Percentiles rank a stretch among this genome's conserved stretches.
Conservation (phyloP, 768 basidiomycete species). For the Podaxis pistillaris region DNA sequence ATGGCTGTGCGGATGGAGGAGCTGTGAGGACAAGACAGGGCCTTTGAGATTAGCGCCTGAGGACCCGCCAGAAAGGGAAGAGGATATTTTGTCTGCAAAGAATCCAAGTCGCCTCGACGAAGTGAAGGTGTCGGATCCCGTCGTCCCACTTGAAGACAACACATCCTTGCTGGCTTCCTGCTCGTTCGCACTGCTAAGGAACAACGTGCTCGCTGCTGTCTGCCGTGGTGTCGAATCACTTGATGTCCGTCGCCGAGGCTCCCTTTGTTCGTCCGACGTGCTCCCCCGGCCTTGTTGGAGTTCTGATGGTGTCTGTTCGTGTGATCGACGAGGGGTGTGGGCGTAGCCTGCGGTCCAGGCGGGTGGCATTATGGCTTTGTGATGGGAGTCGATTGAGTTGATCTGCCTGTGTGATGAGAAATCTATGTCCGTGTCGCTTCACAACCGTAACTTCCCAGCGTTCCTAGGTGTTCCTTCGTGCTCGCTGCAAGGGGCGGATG, state of each 20-base stretch:
- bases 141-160: slow-evolving; percentile 17
- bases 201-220: slow-evolving; percentile 37
- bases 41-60: slow-evolving; percentile 25
- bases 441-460: background rate
- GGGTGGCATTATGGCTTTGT: slow-evolving; percentile 11
- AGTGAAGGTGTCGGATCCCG: slow-evolving; percentile 27
- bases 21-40: slow-evolving; percentile 31
- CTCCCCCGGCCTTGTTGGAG: slow-evolving; percentile 30
- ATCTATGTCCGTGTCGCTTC: background rate
- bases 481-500: too few relatives aligned
- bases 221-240: slow-evolving; percentile 51
- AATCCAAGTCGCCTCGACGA: slow-evolving; percentile 40
- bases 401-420: background rate
- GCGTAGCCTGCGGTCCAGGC: slow-evolving; percentile 29
- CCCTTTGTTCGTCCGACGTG: slow-evolving; percentile 32
- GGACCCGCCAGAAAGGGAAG: slow-evolving; percentile 30
- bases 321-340: slow-evolving; percentile 36
- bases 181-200: slow-evolving; percentile 28
- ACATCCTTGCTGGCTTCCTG: slow-evolving; percentile 33
- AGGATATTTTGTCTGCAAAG: slow-evolving; percentile 43
- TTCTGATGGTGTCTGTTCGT: slow-evolving; percentile 34
- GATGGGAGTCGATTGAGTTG: background rate
- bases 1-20: slow-evolving; percentile 37
- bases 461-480: too few relatives aligned
- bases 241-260: slow-evolving; percentile 40